These are phyloP conservation scores for Rosa persica DNA, from an alignment of 306 rosid species.

Conservation along the genomic window DNA sequence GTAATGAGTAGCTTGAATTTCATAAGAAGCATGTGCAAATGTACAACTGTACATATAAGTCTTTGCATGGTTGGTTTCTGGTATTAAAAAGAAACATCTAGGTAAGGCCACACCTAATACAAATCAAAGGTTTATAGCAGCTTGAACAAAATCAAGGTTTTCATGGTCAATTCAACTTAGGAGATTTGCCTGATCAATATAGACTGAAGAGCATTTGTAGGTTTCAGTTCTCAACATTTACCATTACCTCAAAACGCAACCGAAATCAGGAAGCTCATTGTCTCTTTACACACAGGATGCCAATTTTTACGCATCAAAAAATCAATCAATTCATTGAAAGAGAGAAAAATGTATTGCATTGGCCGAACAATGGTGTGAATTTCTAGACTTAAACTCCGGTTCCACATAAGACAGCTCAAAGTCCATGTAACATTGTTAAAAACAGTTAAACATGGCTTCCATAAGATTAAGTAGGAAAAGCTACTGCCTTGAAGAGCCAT, in stretches of 20 bases:
- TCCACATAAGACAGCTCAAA: not conserved
- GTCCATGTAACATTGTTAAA: not conserved
- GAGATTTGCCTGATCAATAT: not conserved
- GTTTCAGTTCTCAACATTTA: not conserved
- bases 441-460: not conserved
- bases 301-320: not conserved
- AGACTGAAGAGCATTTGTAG: not conserved
- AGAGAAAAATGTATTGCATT: not conserved
- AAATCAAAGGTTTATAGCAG: not conserved
- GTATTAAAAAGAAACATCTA: not conserved
- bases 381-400: not conserved
- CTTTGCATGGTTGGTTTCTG: not conserved
- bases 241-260: not conserved
- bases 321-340: not conserved
- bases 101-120: not conserved
- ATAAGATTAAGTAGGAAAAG: not conserved
- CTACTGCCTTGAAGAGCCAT: not conserved
- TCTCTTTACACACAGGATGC: not conserved
- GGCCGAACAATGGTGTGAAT: not conserved
- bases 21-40: not conserved
- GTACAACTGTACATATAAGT: not conserved
- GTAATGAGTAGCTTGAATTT: not conserved
- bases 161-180: not conserved
- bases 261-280: not conserved
- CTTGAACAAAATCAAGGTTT: not conserved